A percentile compares a stretch with the other conserved stretches of the same genome.
Evolutionary conservation across 805 yeast genomes (phyloP).

Genomic region (Metschnikowia drakensbergensis): DNA sequence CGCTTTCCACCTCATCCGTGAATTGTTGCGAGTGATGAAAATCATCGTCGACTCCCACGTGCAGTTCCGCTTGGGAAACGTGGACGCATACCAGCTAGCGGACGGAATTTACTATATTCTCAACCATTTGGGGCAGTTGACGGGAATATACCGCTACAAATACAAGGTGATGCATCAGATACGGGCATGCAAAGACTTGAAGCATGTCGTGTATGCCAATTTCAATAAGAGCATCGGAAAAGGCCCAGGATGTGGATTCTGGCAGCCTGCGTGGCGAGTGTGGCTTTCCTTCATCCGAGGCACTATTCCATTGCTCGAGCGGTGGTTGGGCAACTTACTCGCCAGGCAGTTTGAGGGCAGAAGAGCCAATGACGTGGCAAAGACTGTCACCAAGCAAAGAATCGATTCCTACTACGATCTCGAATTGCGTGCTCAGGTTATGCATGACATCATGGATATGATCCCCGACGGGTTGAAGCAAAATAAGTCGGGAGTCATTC

Average conservation of each 20-base stretch:
- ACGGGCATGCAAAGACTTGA: conserved; percentile 90
- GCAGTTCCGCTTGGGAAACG: conserved; percentile 82
- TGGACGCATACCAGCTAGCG: conserved; percentile 90
- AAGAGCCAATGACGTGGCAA: conserved; percentile 83
- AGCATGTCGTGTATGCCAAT: conserved; percentile 82
- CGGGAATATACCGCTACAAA: conserved; percentile 95
- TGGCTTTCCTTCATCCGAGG: conserved; percentile 95
- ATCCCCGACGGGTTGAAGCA: conserved; percentile 92
- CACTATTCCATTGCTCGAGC: conserved; percentile 80
- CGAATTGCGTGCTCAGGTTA: conserved; percentile 87
- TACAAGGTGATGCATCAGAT: conserved; percentile 98
- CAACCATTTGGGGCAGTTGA: conserved; percentile 91
- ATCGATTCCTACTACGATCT: conserved; percentile 92
- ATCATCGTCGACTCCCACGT: conserved; percentile 91
- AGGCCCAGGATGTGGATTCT: conserved; percentile 98
- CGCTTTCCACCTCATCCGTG: conserved; percentile 92
- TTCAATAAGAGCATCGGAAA: conserved; percentile 88
- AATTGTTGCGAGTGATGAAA: conserved; percentile 77
- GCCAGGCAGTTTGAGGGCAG: conserved; percentile 97
- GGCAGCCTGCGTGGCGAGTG: conserved; percentile 99
- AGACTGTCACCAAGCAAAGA: conserved; percentile 92
- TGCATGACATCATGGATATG: conserved; percentile 95
- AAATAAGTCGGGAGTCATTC: conserved; percentile 76
- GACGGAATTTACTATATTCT: conserved; percentile 89
- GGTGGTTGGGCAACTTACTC: conserved; percentile 91